Conservation (phyloP, 257 asterid genomes). For the Datura wrightii region DNA sequence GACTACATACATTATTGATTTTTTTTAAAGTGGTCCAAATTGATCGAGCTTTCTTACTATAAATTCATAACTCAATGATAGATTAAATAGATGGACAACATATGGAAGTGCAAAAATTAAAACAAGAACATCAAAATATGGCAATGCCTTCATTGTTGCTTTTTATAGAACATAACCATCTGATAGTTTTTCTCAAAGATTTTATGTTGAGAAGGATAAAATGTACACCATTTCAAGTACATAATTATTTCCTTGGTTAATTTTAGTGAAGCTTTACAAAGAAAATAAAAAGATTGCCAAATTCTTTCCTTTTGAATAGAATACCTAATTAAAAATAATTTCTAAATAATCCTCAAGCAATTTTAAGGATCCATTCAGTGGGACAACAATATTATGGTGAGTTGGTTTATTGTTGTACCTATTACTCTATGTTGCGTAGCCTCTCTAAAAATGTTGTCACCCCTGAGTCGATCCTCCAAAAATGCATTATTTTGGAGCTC, state of each 20-base stretch:
- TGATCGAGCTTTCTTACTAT: slow-evolving; percentile 34
- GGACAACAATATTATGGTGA: too few species aligned
- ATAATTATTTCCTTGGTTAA: not conserved
- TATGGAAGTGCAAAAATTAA: slow-evolving; percentile 47
- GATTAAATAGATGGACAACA: slow-evolving; percentile 59
- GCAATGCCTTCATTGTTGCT: slow-evolving; percentile 58
- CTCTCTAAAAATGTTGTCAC: too few species aligned
- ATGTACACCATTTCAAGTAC: slow-evolving; percentile 70
- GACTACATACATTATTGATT: too few species aligned
- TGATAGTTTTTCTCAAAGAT: slow-evolving; percentile 53
- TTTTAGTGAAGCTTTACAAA: not conserved
- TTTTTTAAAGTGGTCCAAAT: too few species aligned
- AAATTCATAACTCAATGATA: slow-evolving; percentile 60
- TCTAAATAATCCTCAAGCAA: too few species aligned
- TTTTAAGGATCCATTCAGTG: too few species aligned
- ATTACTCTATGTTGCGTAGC: too few species aligned
- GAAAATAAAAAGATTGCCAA: not conserved
- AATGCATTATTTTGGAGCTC: too few species aligned
- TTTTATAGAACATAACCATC: slow-evolving; percentile 39
- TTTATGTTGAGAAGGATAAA: slow-evolving; percentile 46
- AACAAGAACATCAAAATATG: slow-evolving; percentile 41
- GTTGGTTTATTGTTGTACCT: too few species aligned
- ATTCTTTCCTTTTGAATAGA: not conserved
- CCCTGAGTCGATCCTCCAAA: too few species aligned
- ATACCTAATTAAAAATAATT: too few species aligned